A percentile compares a stretch with the other conserved stretches of the same genome.
Evolutionary conservation across 208 protist genomes (phyloP).

Genomic region (Acanthamoeba castellanii): DNA sequence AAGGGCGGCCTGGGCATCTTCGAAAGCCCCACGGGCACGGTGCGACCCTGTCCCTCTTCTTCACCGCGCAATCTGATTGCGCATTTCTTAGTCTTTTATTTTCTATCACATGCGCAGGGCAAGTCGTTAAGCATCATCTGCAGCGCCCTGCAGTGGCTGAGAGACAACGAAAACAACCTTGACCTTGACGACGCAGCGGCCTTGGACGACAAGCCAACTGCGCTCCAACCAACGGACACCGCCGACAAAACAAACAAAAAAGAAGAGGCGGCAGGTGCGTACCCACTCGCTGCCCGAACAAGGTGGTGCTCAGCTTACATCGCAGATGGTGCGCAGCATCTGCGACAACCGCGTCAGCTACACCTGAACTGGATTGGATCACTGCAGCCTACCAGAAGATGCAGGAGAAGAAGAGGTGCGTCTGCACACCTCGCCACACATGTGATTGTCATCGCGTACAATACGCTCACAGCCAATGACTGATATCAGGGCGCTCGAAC

Average conservation of each 20-base stretch:
- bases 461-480: neutral
- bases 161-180: slow-evolving; percentile 72
- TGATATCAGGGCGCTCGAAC: neutral
- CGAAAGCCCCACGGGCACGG: slow-evolving; percentile 96
- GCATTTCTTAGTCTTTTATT: neutral
- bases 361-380: slow-evolving; percentile 44
- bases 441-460: neutral
- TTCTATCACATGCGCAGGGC: slow-evolving; percentile 81
- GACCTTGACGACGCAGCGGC: slow-evolving; percentile 9
- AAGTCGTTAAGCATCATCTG: slow-evolving; percentile 96
- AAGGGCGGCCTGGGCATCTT: slow-evolving; percentile 92
- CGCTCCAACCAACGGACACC: neutral
- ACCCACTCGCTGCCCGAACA: neutral
- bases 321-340: neutral
- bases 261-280: neutral
- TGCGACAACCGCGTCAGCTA: neutral
- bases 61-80: neutral
- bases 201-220: neutral
- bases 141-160: slow-evolving; percentile 86
- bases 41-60: neutral
- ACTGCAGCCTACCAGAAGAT: slow-evolving; percentile 59
- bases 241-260: neutral
- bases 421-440: neutral
- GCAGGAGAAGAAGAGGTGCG: slow-evolving; percentile 43
- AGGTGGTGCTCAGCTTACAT: neutral